These are phyloP conservation scores for Backusella mclennaniae DNA, from an alignment of 192 early-diverging fungal genomes.

Conservation along the genomic window DNA sequence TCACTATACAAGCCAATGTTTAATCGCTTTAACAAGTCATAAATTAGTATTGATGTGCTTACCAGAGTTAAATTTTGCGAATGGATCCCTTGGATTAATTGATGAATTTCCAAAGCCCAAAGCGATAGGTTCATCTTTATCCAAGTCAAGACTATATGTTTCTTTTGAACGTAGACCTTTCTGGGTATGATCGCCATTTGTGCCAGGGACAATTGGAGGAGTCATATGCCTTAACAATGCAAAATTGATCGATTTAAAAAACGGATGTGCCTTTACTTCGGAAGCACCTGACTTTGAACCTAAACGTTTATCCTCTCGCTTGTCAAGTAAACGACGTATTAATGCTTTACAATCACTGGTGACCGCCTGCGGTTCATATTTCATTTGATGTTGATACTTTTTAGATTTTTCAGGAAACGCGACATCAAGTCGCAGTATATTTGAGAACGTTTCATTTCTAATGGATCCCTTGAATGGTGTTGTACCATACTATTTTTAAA, in stretches of 20 bases:
- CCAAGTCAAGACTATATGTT: slow-evolving; percentile 65
- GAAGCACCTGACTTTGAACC: slow-evolving; percentile 86
- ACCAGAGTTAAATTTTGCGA: slow-evolving; percentile 61
- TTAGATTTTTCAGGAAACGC: slow-evolving; percentile 59
- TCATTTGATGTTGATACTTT: slow-evolving; percentile 5
- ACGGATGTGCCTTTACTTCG: slow-evolving; percentile 90
- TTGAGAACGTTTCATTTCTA: slow-evolving; percentile 85
- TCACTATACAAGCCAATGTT: slow-evolving; percentile 36
- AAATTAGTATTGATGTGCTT: slow-evolving; percentile 2
- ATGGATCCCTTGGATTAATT: slow-evolving; percentile 32
- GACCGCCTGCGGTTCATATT: slow-evolving; percentile 10
- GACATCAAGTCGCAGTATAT: slow-evolving; percentile 81
- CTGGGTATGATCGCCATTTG: slow-evolving; percentile 12
- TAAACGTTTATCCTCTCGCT: slow-evolving; percentile 85
- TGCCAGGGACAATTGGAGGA: slow-evolving; percentile 81
- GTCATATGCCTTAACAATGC: slow-evolving; percentile 80
- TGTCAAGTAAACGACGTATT: slow-evolving; percentile 80
- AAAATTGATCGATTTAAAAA: slow-evolving; percentile 92
- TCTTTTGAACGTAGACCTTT: slow-evolving; percentile 47
- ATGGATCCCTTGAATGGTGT: slow-evolving; percentile 96
- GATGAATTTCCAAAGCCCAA: neutral
- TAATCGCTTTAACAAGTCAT: neutral
- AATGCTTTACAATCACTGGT: slow-evolving; percentile 63
- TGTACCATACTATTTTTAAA: slow-evolving; percentile 57
- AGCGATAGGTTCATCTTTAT: slow-evolving; percentile 38